These are phyloP conservation scores for Pogostemon cablin DNA, from an alignment of 257 asterid genomes.

Conservation along the genomic window DNA sequence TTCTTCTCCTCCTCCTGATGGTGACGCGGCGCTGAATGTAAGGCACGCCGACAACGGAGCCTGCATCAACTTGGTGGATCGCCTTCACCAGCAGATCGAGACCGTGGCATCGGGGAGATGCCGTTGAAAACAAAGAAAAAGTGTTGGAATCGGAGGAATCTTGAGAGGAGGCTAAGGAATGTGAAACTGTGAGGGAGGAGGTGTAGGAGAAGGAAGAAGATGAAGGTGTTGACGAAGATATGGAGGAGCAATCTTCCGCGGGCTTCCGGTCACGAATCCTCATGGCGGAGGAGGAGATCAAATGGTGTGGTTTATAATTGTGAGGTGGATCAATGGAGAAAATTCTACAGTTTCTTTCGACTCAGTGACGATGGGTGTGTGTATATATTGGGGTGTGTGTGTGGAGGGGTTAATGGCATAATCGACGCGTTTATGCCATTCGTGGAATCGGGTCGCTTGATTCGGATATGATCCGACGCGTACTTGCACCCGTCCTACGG, in stretches of 20 bases:
- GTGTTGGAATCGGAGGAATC: constrained; percentile 46
- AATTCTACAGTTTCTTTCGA: neutral
- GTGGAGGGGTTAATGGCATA: neutral
- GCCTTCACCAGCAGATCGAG: constrained; percentile 94
- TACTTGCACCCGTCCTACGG: too few relatives aligned
- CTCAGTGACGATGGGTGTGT: neutral
- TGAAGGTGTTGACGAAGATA: constrained; percentile 19
- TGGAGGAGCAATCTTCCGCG: constrained; percentile 2
- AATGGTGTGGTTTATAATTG: neutral
- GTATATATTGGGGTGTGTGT: neutral
- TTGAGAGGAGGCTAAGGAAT: constrained; percentile 52
- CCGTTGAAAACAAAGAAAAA: constrained; percentile 20
- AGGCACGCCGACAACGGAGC: constrained; percentile 79
- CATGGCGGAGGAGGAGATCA: neutral
- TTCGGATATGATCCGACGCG: too few relatives aligned
- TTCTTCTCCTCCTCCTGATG: constrained; percentile 49
- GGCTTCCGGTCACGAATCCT: constrained; percentile 19
- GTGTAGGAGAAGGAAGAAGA: constrained; percentile 42
- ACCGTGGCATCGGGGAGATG: constrained; percentile 63
- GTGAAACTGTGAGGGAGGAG: constrained; percentile 46
- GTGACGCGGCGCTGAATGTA: constrained; percentile 77
- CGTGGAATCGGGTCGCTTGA: too few relatives aligned
- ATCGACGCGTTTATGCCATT: neutral
- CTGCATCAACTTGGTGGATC: constrained; percentile 67
- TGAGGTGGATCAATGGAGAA: neutral